Evolutionary conservation across 805 yeast species (phyloP).

Genomic region (Saccharomycopsis lassenensis): DNA sequence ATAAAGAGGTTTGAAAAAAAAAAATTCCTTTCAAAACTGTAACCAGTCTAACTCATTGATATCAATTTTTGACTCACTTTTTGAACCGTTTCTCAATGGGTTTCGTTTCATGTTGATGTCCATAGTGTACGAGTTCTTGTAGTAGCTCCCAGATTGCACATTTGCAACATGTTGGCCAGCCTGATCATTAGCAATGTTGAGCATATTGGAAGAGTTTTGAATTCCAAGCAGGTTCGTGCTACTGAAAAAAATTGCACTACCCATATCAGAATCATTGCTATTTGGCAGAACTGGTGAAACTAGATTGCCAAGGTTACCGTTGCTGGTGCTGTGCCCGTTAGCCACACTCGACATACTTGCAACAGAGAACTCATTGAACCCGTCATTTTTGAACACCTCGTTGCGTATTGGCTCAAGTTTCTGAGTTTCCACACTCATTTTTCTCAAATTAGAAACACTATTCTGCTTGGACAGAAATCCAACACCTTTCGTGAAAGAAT

Average conservation of each 20-base stretch:
- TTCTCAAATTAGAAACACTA: conserved; percentile 3
- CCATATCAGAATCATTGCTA: too few species aligned
- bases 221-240: not conserved
- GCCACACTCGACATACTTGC: too few species aligned
- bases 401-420: conserved; percentile 1
- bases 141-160: not conserved
- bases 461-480: conserved; percentile 1
- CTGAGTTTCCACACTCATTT: not conserved
- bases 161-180: not conserved
- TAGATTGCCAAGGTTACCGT: too few species aligned
- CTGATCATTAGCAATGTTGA: not conserved
- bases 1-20: too few species aligned
- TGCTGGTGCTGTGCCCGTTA: too few species aligned
- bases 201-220: conserved; percentile 1
- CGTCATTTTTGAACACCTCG: too few species aligned
- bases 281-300: not conserved
- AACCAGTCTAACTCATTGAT: conserved; percentile 15
- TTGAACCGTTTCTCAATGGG: not conserved
- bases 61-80: conserved; percentile 4
- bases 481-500: not conserved
- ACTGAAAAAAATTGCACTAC: not conserved
- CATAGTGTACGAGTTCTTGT: not conserved
- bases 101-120: conserved; percentile 1
- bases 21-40: conserved; percentile 10
- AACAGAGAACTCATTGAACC: too few species aligned